Evolutionary conservation across 345 rosid genomes (phyloP), one percentile per base, ranked within the genome.

Genomic region (Euclidium syriacum): DNA sequence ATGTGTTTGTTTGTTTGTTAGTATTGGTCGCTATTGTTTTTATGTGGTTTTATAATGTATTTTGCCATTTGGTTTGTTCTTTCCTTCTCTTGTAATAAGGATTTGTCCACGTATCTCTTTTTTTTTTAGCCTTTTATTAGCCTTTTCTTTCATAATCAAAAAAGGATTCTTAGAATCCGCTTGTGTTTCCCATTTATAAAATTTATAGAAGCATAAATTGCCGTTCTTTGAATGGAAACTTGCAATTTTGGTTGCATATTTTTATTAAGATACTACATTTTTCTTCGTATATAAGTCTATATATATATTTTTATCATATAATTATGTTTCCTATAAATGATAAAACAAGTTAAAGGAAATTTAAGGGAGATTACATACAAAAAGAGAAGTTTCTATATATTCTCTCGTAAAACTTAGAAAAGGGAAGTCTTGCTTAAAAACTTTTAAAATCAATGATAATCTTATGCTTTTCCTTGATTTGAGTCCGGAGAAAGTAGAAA

Each of bases 31-130:
- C 35, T 32, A 9, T 34, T 27, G 25, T 29, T 40, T 34, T 10
- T 65, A 39, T 16, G 24, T 46, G 39, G 22, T 46, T 26, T 62
- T 12, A 9, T 19, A 26, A 33, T 69, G 67, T 53, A 62, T 69
- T 29, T 39, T 52, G 47, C 46, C 15, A 41, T 58, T 26, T 48
- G 64, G 51, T 48, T 57, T 67, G 34, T 57, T 57, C 25, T 35
- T 65, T 55, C 36, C 3, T 34, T 65, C 53, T 14, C 57, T 25
- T 52, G 55, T 25, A 68, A 59, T 68, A 68, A 60, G 42, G 25
- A 52, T 41, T 5, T 23, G n/a, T 24, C 53, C 15, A 63, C 27
- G 4, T 38, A 16, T 7, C n/a, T 16, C 10, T 6, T 11, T 3
- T 29, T 26, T 49, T 5, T 29, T 29, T 29, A 29, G 5, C 5